These are phyloP conservation scores for Fusarium equiseti DNA, from an alignment of 2,329 filamentous ascomycete species.

Conservation along the genomic window DNA sequence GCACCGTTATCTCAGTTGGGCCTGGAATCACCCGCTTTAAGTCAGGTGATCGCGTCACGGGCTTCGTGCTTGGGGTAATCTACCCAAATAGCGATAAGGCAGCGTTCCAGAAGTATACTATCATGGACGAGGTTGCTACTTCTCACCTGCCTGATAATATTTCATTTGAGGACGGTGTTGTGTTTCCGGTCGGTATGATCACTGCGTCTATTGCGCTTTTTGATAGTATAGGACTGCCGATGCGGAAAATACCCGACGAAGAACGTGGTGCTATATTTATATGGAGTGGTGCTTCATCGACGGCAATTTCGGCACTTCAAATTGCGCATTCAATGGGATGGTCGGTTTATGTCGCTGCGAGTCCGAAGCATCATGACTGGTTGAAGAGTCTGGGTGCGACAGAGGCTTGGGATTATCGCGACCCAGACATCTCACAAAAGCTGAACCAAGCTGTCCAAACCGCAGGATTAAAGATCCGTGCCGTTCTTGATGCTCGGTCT, in stretches of 20 bases:
- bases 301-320: conserved; percentile 27
- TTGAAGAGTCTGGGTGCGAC: neutral
- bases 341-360: conserved; percentile 26
- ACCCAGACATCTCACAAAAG: neutral
- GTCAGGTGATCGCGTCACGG: conserved; percentile 29
- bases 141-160: accelerated
- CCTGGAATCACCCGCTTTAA: conserved; percentile 12
- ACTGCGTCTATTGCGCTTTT: conserved; percentile 2
- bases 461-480: neutral
- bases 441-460: accelerated
- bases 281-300: conserved; percentile 51
- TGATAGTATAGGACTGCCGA: neutral
- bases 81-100: conserved; percentile 43
- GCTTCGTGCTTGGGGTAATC: conserved; percentile 53
- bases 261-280: conserved; percentile 45
- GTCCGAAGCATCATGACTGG: conserved; percentile 24
- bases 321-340: conserved; percentile 26
- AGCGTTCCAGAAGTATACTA: conserved; percentile 54
- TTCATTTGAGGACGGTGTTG: conserved; percentile 46
- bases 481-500: neutral
- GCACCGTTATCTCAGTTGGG: conserved; percentile 13
- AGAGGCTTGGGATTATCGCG: neutral
- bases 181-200: conserved; percentile 7
- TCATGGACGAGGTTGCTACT: conserved; percentile 10
- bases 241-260: conserved; percentile 39